Base-by-base conservation (phyloP, 2,329 filamentous ascomycete genomes). In the Ophiocordyceps australis region DNA sequence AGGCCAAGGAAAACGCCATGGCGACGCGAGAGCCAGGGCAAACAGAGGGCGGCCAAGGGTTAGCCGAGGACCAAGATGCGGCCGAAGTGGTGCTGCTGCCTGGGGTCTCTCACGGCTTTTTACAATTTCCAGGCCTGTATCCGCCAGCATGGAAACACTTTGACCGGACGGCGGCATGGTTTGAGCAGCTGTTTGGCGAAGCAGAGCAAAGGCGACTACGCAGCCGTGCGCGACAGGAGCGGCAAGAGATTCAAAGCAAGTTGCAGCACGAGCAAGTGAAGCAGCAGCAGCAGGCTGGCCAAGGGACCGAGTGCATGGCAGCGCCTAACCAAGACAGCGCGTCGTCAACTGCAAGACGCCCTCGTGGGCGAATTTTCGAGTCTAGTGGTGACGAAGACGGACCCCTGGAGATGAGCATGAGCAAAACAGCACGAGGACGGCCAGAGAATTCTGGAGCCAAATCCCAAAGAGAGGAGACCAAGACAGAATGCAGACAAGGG, bases 101-200 rank as follows among this genome's bases (percentile, higher is more conserved):
- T 0, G 85, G 86, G 0, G 81, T 93, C 25, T 83, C 74, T 4
- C 89, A 98, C 41, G 89, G 89, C 1, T 98, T 98, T 49, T 54
- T 94, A 38, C 85, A 94, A 43, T 93, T 98, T 43, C 81, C 82
- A 0, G 62, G 69, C 1, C 59, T 94, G 4, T 98, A 91, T 38
- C 83, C 83, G 0, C 81, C 89, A 7, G 85, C 80, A 2, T 92
- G 83, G 80, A 77, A 75, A 40, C 75, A 91, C 42, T 79, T 95
- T 38, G 70, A 77, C 35, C 67, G 76, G 18, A 80, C 78, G 34
- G 75, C 72, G 0, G 55, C 61, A 11, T 95, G 86, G 86, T 83
- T 94, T 37, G 63, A 74, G 24, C 73, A 83, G 16, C 62, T 83
- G 1, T 86, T 93, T 25, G 51, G 52, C 28, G 57, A 49, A 19